Base-by-base conservation (phyloP, 129 eudicot species). In the Tagetes patula region DNA sequence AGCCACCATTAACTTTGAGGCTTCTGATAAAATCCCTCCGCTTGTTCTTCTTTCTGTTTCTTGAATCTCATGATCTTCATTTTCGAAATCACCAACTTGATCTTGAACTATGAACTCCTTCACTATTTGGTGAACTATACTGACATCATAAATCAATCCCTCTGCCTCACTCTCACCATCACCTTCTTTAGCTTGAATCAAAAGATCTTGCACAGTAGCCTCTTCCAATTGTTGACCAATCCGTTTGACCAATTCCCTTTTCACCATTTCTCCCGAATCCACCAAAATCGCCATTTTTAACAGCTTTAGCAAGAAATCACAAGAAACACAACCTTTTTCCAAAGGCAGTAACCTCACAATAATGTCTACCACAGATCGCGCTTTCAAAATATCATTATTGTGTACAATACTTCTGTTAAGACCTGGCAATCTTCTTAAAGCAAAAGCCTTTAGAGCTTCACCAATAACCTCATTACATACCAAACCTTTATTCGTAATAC, bases 1-100 rank as follows among this genome's bases (percentile, higher is more conserved):
- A 31, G 81, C 96, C 77, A 94, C 99, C 89, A 94, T 90, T 42
- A 94, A 80, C 83, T 90, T 90, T 8, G 99, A 88, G 76, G 97
- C 99, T 82, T 90, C 97, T 13, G 97, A 85, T 68, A 90, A 88
- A 69, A 94, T 90, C 65, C 97, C 89, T 0, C 84, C 86, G 65
- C 46, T 65, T 32, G 38, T 36, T 50, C 87, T 66, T 60, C 77
- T 66, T 60, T 75, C 81, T 30, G 77, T 77, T 74, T 85, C 96
- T 62, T 75, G 86, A 82, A 84, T 83, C 70, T 83, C 97, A 31
- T 76, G 79, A 56, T 81, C 82, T 66, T 69, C 89, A 11, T 73
- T 75, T 74, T 79, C 88, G 63, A 48, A 78, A 60, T 74, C 83
- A 62, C 75, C 65, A 58, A 72, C 81, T 50, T 66, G 79, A 80